These are phyloP conservation scores for Fusarium tricinctum DNA, from an alignment of 2,329 filamentous ascomycete species.

Conservation along the genomic window DNA sequence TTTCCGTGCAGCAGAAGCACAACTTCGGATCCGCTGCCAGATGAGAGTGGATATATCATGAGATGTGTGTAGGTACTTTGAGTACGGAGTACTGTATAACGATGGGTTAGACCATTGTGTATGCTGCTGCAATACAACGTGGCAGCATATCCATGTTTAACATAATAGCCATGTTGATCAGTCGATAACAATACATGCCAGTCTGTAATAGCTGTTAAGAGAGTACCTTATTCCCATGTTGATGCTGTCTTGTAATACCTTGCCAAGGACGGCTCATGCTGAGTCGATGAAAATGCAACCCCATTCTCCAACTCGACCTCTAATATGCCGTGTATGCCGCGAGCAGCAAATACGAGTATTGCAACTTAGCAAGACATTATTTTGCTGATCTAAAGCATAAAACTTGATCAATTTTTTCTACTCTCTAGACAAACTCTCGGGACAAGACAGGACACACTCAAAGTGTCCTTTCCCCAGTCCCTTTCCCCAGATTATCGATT, in stretches of 20 bases:
- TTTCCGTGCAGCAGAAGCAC: constrained; percentile 30
- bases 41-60: constrained; percentile 13
- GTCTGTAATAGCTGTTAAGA: not conserved
- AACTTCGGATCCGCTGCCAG: constrained; percentile 43
- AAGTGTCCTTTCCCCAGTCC: no score
- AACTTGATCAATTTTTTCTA: constrained; percentile 10
- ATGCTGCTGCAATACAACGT: constrained; percentile 8
- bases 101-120: not conserved
- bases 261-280: not conserved
- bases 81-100: not conserved
- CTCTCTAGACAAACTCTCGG: not conserved
- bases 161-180: constrained; percentile 17
- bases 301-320: constrained; percentile 9
- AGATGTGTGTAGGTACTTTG: not conserved
- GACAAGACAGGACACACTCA: no score
- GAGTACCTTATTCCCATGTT: not conserved
- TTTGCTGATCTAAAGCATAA: not conserved
- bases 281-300: constrained; percentile 9
- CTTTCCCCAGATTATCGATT: constrained; percentile 22
- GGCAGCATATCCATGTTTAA: constrained; percentile 10
- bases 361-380: not conserved
- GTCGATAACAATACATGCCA: constrained; percentile 26
- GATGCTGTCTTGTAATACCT: not conserved
- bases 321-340: not conserved
- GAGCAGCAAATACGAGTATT: not conserved